These are phyloP conservation scores for Meredithiella fracta DNA, from an alignment of 2,329 filamentous ascomycete genomes.

Conservation along the genomic window DNA sequence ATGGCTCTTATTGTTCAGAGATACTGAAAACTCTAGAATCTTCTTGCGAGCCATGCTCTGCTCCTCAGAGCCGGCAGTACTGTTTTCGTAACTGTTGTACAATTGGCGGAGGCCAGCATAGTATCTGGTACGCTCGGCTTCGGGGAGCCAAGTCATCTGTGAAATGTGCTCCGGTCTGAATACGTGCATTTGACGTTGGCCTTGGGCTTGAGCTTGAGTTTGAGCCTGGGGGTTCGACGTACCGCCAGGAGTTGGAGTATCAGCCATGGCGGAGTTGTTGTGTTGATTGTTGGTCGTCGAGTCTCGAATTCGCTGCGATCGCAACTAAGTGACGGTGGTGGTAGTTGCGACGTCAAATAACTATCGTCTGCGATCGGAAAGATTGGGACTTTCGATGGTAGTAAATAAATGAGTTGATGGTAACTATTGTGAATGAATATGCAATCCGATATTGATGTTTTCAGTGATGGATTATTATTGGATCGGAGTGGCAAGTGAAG, in stretches of 20 bases:
- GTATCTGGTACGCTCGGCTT: constrained; percentile 42
- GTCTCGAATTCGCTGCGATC: too few relatives aligned
- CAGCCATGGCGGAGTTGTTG: neutral
- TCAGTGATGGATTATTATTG: too few relatives aligned
- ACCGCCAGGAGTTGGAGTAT: neutral
- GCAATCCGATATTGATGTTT: too few relatives aligned
- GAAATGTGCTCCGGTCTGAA: constrained; percentile 38
- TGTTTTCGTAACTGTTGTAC: constrained; percentile 36
- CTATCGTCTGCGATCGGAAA: too few relatives aligned
- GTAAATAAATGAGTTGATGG: too few relatives aligned
- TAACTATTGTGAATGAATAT: too few relatives aligned
- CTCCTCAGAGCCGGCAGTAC: constrained; percentile 30
- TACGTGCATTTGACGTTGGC: constrained; percentile 23
- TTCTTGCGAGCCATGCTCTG: constrained; percentile 38
- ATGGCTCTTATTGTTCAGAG: constrained; percentile 31
- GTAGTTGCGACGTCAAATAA: too few relatives aligned
- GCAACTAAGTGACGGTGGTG: too few relatives aligned
- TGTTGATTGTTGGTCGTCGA: too few relatives aligned
- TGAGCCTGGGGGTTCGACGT: constrained; percentile 17
- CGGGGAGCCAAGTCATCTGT: constrained; percentile 31
- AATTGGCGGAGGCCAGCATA: constrained; percentile 37
- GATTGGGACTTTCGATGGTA: too few relatives aligned
- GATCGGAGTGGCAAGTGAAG: too few relatives aligned
- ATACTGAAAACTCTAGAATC: constrained; percentile 43
- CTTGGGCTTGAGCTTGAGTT: constrained; percentile 17